Evolutionary conservation across 1,139 yeast species (phyloP), one percentile per base, ranked within the genome.

Genomic region (Nakaseomyces kungkrabaensis): DNA sequence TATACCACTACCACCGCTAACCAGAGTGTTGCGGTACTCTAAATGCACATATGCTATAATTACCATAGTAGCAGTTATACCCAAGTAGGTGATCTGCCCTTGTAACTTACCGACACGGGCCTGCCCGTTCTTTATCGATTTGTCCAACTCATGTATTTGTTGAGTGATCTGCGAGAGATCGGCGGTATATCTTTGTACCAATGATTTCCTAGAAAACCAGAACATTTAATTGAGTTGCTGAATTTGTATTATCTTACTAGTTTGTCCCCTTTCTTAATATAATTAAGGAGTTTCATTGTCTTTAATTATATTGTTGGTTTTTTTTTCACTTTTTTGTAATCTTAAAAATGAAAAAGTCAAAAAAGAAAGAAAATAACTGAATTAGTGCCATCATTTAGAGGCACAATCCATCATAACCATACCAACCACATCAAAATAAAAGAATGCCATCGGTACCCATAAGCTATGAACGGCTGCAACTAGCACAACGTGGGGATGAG

Each of bases 401-500:
- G 22, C 2, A 17, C 22, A 3, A 17, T n/a, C 22, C 22, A 17
- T 17, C 22, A 17, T 17, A 17, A 17, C 22, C 22, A 17, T 17
- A 17, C 22, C 22, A 17, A 17, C 22, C 22, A 17, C 22, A 17
- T 17, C 31, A 6, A 29, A 29, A 27, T 5, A 27, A 27, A 8
- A 27, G 8, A 11, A 62, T 63, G 67, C 67, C 67, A 33, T 53
- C 60, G 22, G 62, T 57, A 8, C 51, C 53, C 7, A 57, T 63
- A 36, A 52, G 60, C 7, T 54, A 56, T 27, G 48, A 53, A 5
- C 58, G 60, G 45, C 41, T 59, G 37, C 51, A 13, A 4, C 42
- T 24, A 4, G 31, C 17, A 7, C 42, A 25, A 10, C 25, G 38
- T 36, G 38, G 38, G 4, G 42, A 38, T 25, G 31, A 54, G 26